These are phyloP conservation scores for Artemisia argyi DNA, from an alignment of 129 eudicot genomes.

Conservation along the genomic window DNA sequence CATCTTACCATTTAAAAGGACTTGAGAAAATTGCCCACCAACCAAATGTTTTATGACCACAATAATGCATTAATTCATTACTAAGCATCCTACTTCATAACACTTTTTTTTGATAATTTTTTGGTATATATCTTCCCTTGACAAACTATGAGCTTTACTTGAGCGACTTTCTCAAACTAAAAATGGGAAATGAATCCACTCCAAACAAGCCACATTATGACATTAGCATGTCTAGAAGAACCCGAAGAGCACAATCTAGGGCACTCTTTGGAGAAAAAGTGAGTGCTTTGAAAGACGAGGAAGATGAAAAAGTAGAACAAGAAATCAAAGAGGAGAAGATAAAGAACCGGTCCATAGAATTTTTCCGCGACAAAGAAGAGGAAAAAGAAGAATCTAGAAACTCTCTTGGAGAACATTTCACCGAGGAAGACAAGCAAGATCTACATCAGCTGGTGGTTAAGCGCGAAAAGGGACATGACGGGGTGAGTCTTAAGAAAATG, in stretches of 20 bases:
- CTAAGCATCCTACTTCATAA: conserved; percentile 19
- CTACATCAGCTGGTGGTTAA: conserved; percentile 47
- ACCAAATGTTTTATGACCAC: conserved; percentile 30
- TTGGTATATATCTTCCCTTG: background rate
- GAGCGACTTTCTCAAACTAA: background rate
- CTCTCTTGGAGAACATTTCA: conserved; percentile 59
- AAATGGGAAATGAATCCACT: conserved; percentile 52
- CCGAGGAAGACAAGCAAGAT: conserved; percentile 48
- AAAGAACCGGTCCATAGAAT: conserved; percentile 22
- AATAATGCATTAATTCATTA: conserved; percentile 10
- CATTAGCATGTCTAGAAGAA: conserved; percentile 68
- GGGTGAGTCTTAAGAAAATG: conserved; percentile 42
- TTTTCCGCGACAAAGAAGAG: conserved; percentile 22
- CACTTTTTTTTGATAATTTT: background rate
- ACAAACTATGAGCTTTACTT: conserved; percentile 3
- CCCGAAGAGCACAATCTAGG: conserved; percentile 45
- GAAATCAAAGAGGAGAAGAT: conserved; percentile 28
- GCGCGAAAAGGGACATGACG: conserved; percentile 32
- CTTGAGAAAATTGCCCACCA: conserved; percentile 37
- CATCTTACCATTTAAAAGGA: conserved; percentile 37
- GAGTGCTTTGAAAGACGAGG: conserved; percentile 27
- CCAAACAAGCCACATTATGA: conserved; percentile 48
- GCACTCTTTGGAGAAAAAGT: conserved; percentile 28
- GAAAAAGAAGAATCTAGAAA: conserved; percentile 7
- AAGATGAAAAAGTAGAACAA: conserved; percentile 9